Evolutionary conservation across 495 filamentous ascomycete genomes (phyloP).

Genomic region (Penicillium paradoxum): DNA sequence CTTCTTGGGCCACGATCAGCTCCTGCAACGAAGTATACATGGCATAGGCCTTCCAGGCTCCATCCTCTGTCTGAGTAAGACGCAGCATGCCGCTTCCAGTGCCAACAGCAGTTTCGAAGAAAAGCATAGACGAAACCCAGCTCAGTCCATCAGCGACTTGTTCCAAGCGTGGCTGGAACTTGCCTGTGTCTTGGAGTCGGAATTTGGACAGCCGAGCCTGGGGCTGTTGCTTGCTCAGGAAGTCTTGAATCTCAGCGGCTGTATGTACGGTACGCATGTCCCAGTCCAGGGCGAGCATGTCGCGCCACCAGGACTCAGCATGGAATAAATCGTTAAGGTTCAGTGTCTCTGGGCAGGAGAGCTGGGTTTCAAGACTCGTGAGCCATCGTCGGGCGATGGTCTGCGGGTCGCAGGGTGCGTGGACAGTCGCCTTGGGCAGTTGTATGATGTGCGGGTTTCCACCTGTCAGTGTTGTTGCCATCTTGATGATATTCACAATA

Average conservation of each 20-base stretch:
- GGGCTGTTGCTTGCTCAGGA: slow-evolving; percentile 40
- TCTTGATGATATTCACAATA: neutral
- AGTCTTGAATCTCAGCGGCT: slow-evolving; percentile 40
- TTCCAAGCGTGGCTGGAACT: slow-evolving; percentile 39
- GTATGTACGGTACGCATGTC: slow-evolving; percentile 52
- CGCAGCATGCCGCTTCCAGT: slow-evolving; percentile 53
- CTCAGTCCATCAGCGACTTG: slow-evolving; percentile 38
- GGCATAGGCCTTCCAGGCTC: slow-evolving; percentile 60
- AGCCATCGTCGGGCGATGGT: slow-evolving; percentile 37
- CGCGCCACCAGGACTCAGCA: slow-evolving; percentile 57
- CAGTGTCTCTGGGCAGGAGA: slow-evolving; percentile 15
- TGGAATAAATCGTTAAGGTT: slow-evolving; percentile 42
- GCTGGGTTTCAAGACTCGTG: slow-evolving; percentile 21
- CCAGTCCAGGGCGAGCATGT: slow-evolving; percentile 58
- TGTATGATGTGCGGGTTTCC: slow-evolving; percentile 31
- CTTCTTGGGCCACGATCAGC: slow-evolving; percentile 50
- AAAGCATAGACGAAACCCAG: slow-evolving; percentile 51
- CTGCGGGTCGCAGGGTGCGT: slow-evolving; percentile 18
- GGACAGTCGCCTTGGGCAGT: slow-evolving; percentile 24
- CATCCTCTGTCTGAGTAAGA: slow-evolving; percentile 45
- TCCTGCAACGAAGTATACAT: slow-evolving; percentile 56
- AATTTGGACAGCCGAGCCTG: slow-evolving; percentile 28
- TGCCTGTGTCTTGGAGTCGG: slow-evolving; percentile 39
- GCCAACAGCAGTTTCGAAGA: slow-evolving; percentile 49
- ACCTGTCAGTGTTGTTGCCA: slow-evolving; percentile 25